Base-by-base conservation (phyloP, 1,284 basidiomycete genomes). In the Malassezia pachydermatis region DNA sequence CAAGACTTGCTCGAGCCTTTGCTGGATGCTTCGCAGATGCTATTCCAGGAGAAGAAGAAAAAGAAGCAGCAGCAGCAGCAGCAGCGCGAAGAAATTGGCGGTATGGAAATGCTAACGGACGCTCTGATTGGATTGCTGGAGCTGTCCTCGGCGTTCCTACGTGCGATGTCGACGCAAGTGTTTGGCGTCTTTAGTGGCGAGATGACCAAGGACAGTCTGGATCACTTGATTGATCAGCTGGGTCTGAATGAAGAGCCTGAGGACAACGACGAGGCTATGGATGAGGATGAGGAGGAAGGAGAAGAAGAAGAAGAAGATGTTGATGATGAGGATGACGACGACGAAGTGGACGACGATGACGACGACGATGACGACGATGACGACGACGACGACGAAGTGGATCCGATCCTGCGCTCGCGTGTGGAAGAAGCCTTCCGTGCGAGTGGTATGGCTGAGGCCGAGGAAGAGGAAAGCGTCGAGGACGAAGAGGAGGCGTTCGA, bases 121-220 rank as follows among this genome's bases (percentile, higher is more conserved):
- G 79, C 80, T 20, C 79, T 96, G 50, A 84, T 96, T 48, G 86
- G 86, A 7, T 83, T 88, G 65, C 75, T 98, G 41, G 89, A 96
- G 70, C 80, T 83, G 54, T 82, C 84, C 2, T 86, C 83, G 9
- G 80, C 81, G 29, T 92, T 88, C 73, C 78, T 87, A 71, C 82
- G 88, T 19, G 79, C 81, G 0, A 76, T 88, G 17, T 84, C 84
- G 7, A 88, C 83, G 53, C 81, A 87, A 57, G 83, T 82, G 4
- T 94, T 96, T 67, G 79, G 81, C 17, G 76, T 84, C 45, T 76
- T 95, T 22, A 81, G 83, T 22, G 76, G 78, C 9, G 78, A 79
- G 14, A 80, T 87, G 46, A 80, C 81, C 46, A 79, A 78, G 48
- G 81, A 81, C 39, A 87, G 86, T 8, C 74, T 96, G 41, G 83